These are phyloP conservation scores for Malassezia arunalokei DNA, from an alignment of 1,284 basidiomycete genomes.

Conservation along the genomic window DNA sequence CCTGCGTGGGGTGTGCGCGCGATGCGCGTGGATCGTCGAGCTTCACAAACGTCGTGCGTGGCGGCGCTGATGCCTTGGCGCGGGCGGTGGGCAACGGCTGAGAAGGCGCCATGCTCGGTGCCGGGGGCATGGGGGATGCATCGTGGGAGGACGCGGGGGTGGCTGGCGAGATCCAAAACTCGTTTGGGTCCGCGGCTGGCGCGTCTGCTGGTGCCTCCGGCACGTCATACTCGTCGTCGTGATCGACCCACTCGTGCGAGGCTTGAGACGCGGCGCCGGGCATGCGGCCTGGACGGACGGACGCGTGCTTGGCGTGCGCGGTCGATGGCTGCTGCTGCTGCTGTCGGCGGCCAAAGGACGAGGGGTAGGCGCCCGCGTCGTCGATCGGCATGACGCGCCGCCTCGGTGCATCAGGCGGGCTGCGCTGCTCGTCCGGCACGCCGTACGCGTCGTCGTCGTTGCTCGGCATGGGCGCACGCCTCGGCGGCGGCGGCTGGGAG, in stretches of 20 bases:
- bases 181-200: neutral
- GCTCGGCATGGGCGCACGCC: neutral
- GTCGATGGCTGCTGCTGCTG: neutral
- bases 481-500: neutral
- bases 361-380: constrained; percentile 21
- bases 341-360: constrained; percentile 36
- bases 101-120: too few species aligned
- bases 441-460: neutral
- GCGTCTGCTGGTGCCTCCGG: too few species aligned
- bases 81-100: too few species aligned
- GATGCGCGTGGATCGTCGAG: constrained; percentile 16
- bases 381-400: constrained; percentile 11
- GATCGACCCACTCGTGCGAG: constrained; percentile 12
- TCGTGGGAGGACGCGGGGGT: too few species aligned
- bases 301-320: neutral
- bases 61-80: neutral
- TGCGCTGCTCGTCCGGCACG: neutral
- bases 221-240: constrained; percentile 1
- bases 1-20: constrained; percentile 58
- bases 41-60: constrained; percentile 36
- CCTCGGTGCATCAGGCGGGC: neutral
- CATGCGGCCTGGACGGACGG: constrained; percentile 6
- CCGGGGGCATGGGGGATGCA: too few species aligned
- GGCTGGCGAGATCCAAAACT: neutral
- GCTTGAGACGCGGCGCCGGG: neutral